A percentile compares a stretch with the other conserved stretches of the same genome.
phyloP scores from a whole-genome alignment of 805 yeast species.

The Tanozyma kutaoensis region DNA sequence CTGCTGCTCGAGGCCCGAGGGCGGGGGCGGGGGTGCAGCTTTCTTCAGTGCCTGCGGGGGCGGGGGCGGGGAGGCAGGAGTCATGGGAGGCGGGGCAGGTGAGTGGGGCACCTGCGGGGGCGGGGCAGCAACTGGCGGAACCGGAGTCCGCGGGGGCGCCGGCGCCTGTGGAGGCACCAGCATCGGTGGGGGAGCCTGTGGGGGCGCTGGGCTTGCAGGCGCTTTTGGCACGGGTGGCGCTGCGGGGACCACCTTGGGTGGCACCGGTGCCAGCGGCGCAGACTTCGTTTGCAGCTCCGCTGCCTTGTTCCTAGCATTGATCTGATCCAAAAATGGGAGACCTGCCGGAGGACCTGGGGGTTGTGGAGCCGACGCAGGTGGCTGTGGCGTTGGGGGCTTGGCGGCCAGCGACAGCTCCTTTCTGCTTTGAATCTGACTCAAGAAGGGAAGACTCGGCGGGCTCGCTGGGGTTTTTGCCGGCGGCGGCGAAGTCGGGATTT shows the following conservation, averaged over 20 bases:
- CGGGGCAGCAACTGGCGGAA: not conserved
- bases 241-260: constrained; percentile 6
- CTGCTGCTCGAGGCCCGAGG: constrained; percentile 20
- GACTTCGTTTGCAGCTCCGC: constrained; percentile 27
- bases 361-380: constrained; percentile 11
- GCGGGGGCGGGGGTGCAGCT: not conserved
- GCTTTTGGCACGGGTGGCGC: not conserved
- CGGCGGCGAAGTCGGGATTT: constrained; percentile 1
- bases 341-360: constrained; percentile 18
- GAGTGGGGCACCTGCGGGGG: too few species aligned
- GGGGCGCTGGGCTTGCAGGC: too few species aligned
- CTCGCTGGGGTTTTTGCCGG: too few species aligned
- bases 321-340: constrained; percentile 37
- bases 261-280: constrained; percentile 14
- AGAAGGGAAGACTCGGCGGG: too few species aligned
- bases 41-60: constrained; percentile 1
- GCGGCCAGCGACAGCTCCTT: constrained; percentile 12
- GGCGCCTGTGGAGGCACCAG: too few species aligned
- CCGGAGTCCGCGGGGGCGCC: not conserved
- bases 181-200: too few species aligned
- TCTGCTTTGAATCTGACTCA: too few species aligned
- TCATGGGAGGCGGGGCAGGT: constrained; percentile 2
- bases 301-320: constrained; percentile 33
- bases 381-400: constrained; percentile 10
- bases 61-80: constrained; percentile 1